Conservation (phyloP, 805 yeast species). For the Myxozyma melibiosi region DNA sequence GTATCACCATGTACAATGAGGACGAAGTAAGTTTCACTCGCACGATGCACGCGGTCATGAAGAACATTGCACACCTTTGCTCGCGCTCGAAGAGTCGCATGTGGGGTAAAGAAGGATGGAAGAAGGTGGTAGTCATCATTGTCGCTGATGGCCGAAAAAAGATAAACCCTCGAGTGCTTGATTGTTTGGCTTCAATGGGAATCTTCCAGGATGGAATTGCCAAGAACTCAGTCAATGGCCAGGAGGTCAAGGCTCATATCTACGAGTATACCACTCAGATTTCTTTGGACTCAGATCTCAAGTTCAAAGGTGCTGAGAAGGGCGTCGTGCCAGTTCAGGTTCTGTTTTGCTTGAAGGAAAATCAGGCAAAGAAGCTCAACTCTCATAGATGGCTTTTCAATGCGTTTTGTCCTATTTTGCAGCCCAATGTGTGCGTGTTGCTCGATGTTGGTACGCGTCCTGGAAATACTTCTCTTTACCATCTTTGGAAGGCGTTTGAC, state of each 20-base stretch:
- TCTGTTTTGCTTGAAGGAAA: conserved; percentile 87
- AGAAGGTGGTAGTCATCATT: conserved; percentile 87
- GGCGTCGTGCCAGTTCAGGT: conserved; percentile 94
- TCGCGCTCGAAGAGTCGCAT: conserved; percentile 76
- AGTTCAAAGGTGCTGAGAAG: conserved; percentile 86
- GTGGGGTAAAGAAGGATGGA: conserved; percentile 98
- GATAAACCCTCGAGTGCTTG: conserved; percentile 79
- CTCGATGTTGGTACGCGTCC: conserved; percentile 98
- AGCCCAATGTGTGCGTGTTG: conserved; percentile 86
- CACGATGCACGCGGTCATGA: conserved; percentile 93
- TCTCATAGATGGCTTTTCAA: conserved; percentile 98
- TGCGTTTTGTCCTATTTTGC: conserved; percentile 87
- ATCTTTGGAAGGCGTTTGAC: conserved; percentile 97
- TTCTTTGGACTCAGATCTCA: conserved; percentile 83
- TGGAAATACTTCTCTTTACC: conserved; percentile 83
- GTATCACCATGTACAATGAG: conserved; percentile 97
- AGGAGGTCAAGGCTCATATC: conserved; percentile 88
- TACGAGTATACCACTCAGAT: conserved; percentile 97
- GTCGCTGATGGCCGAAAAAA: conserved; percentile 95
- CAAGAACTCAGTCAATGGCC: conserved; percentile 87
- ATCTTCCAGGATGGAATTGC: conserved; percentile 98
- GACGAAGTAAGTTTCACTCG: conserved; percentile 87
- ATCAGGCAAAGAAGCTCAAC: conserved; percentile 89
- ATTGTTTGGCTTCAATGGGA: conserved; percentile 90
- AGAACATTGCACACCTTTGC: conserved; percentile 84